These are phyloP conservation scores for Westerdykella ornata DNA, from an alignment of 2,329 filamentous ascomycete species.

Conservation along the genomic window DNA sequence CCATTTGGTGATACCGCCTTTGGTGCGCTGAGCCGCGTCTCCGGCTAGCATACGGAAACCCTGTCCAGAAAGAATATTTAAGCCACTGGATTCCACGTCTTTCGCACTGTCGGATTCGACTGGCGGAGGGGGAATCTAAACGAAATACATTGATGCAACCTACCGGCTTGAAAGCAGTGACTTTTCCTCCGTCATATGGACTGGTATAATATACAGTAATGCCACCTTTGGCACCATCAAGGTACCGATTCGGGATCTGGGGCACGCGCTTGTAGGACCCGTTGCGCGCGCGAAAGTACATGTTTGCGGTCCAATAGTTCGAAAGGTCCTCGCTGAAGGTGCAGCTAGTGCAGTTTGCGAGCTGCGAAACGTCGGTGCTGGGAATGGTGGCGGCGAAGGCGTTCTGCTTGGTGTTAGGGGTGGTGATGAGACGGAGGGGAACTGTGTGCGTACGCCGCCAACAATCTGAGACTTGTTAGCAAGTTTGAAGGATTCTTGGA, in stretches of 20 bases:
- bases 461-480: too few relatives aligned
- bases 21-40: conserved; percentile 28
- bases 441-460: too few relatives aligned
- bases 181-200: conserved; percentile 17
- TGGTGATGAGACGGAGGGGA: too few relatives aligned
- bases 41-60: conserved; percentile 43
- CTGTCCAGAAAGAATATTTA: conserved; percentile 4
- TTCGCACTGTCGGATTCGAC: neutral
- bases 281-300: conserved; percentile 23
- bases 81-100: too few relatives aligned
- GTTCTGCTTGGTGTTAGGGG: conserved; percentile 2
- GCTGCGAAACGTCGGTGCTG: conserved; percentile 1
- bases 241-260: conserved; percentile 23
- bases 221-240: conserved; percentile 24
- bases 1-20: conserved; percentile 29
- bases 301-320: conserved; percentile 24
- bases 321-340: conserved; percentile 30
- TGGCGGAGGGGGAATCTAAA: neutral
- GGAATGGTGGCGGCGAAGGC: conserved; percentile 5
- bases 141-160: neutral
- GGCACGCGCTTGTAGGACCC: conserved; percentile 24
- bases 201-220: conserved; percentile 31
- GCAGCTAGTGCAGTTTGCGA: conserved; percentile 5
- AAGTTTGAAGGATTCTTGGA: too few relatives aligned
- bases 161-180: conserved; percentile 36